A percentile compares a stretch with the other conserved stretches of the same genome.
phyloP scores from a whole-genome alignment of 1,139 yeast species.

The Candida albicans region DNA sequence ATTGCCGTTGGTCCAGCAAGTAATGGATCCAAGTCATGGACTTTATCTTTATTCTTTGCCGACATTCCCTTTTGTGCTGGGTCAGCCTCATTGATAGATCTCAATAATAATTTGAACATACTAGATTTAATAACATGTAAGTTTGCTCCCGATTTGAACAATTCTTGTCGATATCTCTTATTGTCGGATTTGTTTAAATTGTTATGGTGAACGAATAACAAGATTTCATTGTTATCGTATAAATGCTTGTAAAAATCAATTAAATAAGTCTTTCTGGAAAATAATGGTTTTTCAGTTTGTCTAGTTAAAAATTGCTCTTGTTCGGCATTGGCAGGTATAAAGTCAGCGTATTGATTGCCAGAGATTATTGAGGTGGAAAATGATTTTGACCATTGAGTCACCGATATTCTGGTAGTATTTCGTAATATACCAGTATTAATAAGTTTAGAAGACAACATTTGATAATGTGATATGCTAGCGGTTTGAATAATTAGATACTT shows the following conservation, averaged over 20 bases:
- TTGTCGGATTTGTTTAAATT: slow-evolving; percentile 73
- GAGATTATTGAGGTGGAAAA: slow-evolving; percentile 1
- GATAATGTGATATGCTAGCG: no score
- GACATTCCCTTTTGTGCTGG: slow-evolving; percentile 70
- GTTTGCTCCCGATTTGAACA: slow-evolving; percentile 63
- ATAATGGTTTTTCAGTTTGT: slow-evolving; percentile 51
- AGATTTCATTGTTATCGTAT: slow-evolving; percentile 64
- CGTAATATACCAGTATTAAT: not conserved
- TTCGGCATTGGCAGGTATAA: slow-evolving; percentile 10
- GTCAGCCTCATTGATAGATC: slow-evolving; percentile 66
- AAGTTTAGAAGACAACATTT: no score
- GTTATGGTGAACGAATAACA: slow-evolving; percentile 81
- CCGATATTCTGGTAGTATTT: not conserved
- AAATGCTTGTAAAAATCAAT: slow-evolving; percentile 75
- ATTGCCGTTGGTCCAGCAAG: slow-evolving; percentile 85
- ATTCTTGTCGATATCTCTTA: slow-evolving; percentile 58
- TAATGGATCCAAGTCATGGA: slow-evolving; percentile 69
- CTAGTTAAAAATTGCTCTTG: slow-evolving; percentile 20
- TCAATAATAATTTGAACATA: slow-evolving; percentile 71
- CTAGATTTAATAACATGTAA: slow-evolving; percentile 67
- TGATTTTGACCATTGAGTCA: not conserved
- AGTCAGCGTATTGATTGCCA: not conserved
- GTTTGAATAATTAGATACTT: not conserved
- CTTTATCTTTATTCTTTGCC: slow-evolving; percentile 38
- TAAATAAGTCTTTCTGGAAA: slow-evolving; percentile 79